phyloP scores from a whole-genome alignment of 768 basidiomycete species.

The Suillus plorans region DNA sequence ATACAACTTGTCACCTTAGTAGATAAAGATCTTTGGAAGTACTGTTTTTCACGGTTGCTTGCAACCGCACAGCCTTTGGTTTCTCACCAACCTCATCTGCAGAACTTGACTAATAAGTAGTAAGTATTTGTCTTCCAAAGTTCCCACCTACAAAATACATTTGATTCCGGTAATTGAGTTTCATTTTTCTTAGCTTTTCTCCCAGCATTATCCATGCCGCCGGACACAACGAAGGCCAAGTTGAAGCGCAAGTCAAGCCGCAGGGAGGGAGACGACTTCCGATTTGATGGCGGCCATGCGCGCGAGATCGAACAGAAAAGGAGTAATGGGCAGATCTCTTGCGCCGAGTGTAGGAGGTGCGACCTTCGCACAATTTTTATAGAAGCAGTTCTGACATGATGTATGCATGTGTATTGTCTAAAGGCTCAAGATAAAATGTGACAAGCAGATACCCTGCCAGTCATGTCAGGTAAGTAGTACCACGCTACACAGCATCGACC shows the following conservation, averaged over 20 bases:
- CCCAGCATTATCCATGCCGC: constrained; percentile 44
- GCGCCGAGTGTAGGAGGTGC: constrained; percentile 79
- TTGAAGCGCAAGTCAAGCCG: constrained; percentile 49
- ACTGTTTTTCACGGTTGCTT: constrained; percentile 1
- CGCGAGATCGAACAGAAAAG: constrained; percentile 75
- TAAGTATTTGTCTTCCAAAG: constrained; percentile 1
- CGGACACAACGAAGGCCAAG: constrained; percentile 51
- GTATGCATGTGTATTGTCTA: background rate
- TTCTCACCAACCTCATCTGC: constrained; percentile 16
- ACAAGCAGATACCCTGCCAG: constrained; percentile 79
- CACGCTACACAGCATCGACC: background rate
- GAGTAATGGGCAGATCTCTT: constrained; percentile 73
- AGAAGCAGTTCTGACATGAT: constrained; percentile 25
- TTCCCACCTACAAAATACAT: constrained; percentile 19
- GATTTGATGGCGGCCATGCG: constrained; percentile 52
- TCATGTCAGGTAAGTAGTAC: constrained; percentile 60
- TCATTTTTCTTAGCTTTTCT: constrained; percentile 7
- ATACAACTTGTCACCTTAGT: background rate
- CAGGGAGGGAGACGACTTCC: constrained; percentile 50
- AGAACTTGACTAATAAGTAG: background rate
- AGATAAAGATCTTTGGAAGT: background rate
- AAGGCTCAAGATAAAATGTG: constrained; percentile 80
- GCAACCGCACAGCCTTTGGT: background rate
- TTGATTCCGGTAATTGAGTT: constrained; percentile 8
- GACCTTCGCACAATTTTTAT: constrained; percentile 46